phyloP scores from a whole-genome alignment of 2,329 filamentous ascomycete species.

The Fusarium scirpi region DNA sequence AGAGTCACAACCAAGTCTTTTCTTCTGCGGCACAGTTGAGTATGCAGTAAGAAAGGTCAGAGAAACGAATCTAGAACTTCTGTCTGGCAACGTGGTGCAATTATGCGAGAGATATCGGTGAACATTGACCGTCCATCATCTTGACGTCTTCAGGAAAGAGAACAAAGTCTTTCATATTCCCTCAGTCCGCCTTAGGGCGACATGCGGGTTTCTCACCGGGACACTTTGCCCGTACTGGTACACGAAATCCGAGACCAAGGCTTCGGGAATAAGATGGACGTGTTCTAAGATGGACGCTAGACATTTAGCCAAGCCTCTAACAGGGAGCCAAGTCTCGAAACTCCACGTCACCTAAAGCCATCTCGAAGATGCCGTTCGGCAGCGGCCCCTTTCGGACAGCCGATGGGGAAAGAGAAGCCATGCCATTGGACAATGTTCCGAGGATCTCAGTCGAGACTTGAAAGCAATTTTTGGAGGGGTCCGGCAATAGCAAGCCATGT shows the following conservation, averaged over 20 bases:
- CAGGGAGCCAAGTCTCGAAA: conserved; percentile 12
- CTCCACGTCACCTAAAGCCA: conserved; percentile 1
- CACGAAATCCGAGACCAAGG: conserved; percentile 1
- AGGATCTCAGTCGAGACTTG: neutral
- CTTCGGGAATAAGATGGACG: conserved; percentile 43
- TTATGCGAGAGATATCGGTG: neutral
- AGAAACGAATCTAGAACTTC: neutral
- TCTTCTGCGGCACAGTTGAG: conserved; percentile 24
- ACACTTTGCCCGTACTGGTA: conserved; percentile 13
- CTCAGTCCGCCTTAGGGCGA: conserved; percentile 1
- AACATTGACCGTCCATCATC: no score
- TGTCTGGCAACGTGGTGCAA: neutral
- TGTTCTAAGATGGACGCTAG: conserved; percentile 26
- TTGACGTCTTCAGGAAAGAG: neutral
- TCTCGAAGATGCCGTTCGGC: conserved; percentile 19
- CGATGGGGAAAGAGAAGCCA: neutral
- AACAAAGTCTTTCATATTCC: neutral
- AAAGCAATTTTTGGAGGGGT: conserved; percentile 1
- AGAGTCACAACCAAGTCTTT: conserved; percentile 16
- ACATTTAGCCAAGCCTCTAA: conserved; percentile 30
- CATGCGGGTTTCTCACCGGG: conserved; percentile 6
- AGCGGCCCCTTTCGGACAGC: conserved; percentile 17
- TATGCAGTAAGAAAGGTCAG: conserved; percentile 4
- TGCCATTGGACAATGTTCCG: conserved; percentile 10
- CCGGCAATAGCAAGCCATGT: neutral